Conservation (phyloP, 441 rosid species). For the Erodium moschatum region DNA sequence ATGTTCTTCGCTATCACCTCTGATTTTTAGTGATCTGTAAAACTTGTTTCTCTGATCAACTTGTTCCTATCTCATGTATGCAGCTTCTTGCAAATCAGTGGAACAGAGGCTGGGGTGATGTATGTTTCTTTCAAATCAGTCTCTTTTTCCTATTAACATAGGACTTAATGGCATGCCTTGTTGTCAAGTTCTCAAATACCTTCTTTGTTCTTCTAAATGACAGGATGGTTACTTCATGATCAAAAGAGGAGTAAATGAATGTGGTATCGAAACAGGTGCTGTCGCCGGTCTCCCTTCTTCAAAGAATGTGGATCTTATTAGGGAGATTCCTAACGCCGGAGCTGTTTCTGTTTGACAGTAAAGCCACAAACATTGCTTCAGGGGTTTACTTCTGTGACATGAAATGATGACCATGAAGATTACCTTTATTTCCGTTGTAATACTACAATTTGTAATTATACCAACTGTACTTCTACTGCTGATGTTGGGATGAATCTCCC, state of each 20-base stretch:
- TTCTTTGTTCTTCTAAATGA: constrained; percentile 11
- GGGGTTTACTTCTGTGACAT: neutral
- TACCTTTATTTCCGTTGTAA: too few species aligned
- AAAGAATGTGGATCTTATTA: constrained; percentile 42
- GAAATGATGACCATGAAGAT: neutral
- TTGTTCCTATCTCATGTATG: constrained; percentile 20
- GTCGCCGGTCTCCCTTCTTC: constrained; percentile 77
- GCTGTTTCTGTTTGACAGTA: constrained; percentile 37
- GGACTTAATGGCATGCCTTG: neutral
- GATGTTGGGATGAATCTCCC: neutral
- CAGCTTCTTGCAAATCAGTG: constrained; percentile 96
- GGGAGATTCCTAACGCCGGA: constrained; percentile 26
- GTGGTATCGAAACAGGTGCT: constrained; percentile 67
- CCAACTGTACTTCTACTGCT: neutral
- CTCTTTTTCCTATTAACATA: neutral
- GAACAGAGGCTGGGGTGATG: constrained; percentile 92
- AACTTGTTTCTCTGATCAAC: constrained; percentile 9
- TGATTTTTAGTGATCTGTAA: neutral
- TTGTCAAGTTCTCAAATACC: neutral
- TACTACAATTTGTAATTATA: too few species aligned
- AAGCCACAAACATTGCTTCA: neutral
- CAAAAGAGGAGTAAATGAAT: constrained; percentile 76
- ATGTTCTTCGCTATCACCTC: neutral
- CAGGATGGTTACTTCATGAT: constrained; percentile 93
- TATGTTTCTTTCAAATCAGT: constrained; percentile 29